Evolutionary conservation across 2,329 filamentous ascomycete species (phyloP), one percentile per base, ranked within the genome.

Genomic region (Botrytis byssoidea): DNA sequence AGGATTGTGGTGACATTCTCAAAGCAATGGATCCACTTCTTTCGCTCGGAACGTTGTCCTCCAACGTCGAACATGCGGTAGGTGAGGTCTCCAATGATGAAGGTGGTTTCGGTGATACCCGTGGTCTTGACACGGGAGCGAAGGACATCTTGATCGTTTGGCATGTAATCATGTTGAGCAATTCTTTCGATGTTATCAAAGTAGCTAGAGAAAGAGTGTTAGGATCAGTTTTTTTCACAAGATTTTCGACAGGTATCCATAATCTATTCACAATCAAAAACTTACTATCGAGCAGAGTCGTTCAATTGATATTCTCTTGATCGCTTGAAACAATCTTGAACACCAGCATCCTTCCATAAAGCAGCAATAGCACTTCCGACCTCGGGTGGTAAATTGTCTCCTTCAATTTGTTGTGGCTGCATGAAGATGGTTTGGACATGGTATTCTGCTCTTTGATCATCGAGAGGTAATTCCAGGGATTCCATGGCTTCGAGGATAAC

Each of bases 21-120:
- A 79, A 93, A 93, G 79, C 91, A 92, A 79, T 93, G 91, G 70
- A 93, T 93, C 91, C 91, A 93, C 83, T 93, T 93, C 85, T 93
- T 93, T 76, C 91, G 88, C 82, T 93, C 91, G 18, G 91, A 93
- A 77, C 91, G 85, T 81, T 93, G 91, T 78, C 91, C 91, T 82
- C 91, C 91, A 70, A 93, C 91, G 80, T 93, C 91, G 83, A 93
- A 92, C 91, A 98, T 98, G 79, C 95, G 92, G 85, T 98, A 98
- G 75, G 94, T 97, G 79, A 98, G 89, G 81, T 96, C 92, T 74
- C 94, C 94, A 51, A 97, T 89, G 82, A 97, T 94, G 83, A 98
- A 98, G 75, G 95, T 90, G 4, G 95, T 97, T 83, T 98, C 95
- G 72, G 93, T 98, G 80, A 98, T 98, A 81, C 95, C 95, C 16